Base-by-base conservation (phyloP, 768 basidiomycete species). In the Tulasnella sp. region DNA sequence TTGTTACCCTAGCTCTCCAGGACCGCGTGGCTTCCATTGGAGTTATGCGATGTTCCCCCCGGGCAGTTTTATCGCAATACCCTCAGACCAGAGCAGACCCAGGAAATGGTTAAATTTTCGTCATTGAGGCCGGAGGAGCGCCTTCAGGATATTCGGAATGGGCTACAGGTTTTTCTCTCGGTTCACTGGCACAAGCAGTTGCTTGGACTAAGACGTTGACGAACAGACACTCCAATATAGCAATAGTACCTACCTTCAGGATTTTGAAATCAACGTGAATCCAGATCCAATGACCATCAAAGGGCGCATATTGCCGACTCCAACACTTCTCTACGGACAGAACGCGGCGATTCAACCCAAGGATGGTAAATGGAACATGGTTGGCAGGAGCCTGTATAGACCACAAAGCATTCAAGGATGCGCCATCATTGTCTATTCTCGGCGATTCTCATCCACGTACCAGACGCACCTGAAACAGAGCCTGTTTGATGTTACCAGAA, bases 311-410 rank as follows among this genome's bases (percentile, higher is more conserved):
- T 84, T 96, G 46, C 46, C 46, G 46, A 46, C 46, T 46, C 46
- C 46, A 16, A 46, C 46, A 3, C 18, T 46, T 3, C 22, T 89
- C 79, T 95, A 95, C 81, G 93, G 93, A 16, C 69, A 16, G 14
- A 46, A 28, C 16, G 60, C 40, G 9, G 91, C 89, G 7, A 90
- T 93, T n/a, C 28, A 84, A 50, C 93, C 93, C 0, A 86, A 84
- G 11, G 90, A 94, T 76, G 94, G 94, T 7, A 85, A 90, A 0
- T 95, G 94, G 94, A 95, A 95, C 80, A 93, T 95, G 94, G 91
- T 76, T 46, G 86, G 50, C 77, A 81, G 76, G 74, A 64, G 28
- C 37, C 94, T 95, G 86, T 92, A 88, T 86, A 87, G 86, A 78
- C 89, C 93, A 0, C 88, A 84, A 1, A 83, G 81, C 11, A 89